Percentiles rank a stretch among this genome's conserved stretches.
phyloP scores from a whole-genome alignment of 2,329 filamentous ascomycete species.

The Alternaria novae-zelandiae region DNA sequence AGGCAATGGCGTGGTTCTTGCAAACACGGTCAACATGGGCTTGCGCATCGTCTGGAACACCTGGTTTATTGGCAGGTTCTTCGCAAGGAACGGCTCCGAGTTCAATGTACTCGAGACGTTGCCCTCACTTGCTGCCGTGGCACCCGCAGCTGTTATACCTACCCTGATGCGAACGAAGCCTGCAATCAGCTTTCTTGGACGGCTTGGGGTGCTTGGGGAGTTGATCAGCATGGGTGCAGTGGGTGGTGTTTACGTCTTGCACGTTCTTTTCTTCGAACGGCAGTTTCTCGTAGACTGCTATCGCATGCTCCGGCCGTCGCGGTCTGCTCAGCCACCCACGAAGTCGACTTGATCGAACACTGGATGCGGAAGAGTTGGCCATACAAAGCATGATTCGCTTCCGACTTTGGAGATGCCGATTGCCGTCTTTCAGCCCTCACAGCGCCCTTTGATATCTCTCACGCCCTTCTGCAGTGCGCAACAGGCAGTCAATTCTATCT shows the following conservation, averaged over 20 bases:
- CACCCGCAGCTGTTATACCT: constrained; percentile 47
- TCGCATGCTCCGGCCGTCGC: constrained; percentile 36
- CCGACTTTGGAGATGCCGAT: not conserved
- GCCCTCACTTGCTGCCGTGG: constrained; percentile 40
- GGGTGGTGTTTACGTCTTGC: constrained; percentile 43
- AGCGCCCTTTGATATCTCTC: not conserved
- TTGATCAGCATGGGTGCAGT: constrained; percentile 47
- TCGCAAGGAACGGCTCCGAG: constrained; percentile 22
- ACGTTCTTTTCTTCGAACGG: constrained; percentile 44
- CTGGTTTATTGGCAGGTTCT: constrained; percentile 67
- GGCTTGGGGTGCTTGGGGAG: constrained; percentile 52
- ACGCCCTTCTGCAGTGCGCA: not conserved
- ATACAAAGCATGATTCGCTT: not conserved
- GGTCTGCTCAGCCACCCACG: not conserved
- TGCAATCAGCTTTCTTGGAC: constrained; percentile 27
- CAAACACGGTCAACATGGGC: constrained; percentile 89
- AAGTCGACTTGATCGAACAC: not conserved
- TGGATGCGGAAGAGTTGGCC: not conserved
- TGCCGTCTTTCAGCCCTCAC: not conserved
- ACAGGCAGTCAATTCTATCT: not conserved
- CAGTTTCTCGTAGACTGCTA: constrained; percentile 44
- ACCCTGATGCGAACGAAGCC: constrained; percentile 44
- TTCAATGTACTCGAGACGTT: constrained; percentile 28
- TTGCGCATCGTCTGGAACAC: constrained; percentile 83
- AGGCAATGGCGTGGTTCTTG: constrained; percentile 80